Evolutionary conservation across 805 yeast species (phyloP).

Genomic region (Diddensiella transvaalensis): DNA sequence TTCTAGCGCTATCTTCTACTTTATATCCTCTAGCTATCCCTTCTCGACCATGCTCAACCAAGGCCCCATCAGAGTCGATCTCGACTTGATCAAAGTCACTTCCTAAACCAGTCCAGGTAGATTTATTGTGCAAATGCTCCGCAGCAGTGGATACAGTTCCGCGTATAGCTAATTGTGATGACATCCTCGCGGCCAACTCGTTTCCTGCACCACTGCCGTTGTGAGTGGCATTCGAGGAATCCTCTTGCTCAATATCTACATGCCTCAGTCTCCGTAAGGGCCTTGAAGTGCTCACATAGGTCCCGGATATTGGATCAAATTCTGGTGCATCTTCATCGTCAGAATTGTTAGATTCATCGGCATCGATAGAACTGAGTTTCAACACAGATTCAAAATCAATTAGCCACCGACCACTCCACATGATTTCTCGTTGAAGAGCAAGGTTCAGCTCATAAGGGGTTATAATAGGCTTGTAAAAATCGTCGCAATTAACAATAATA

Average conservation of each 20-base stretch:
- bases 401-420: slow-evolving; percentile 95
- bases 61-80: slow-evolving; percentile 59
- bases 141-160: slow-evolving; percentile 91
- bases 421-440: slow-evolving; percentile 69
- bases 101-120: slow-evolving; percentile 84
- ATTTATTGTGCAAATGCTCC: slow-evolving; percentile 59
- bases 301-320: slow-evolving; percentile 87
- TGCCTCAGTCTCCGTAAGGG: slow-evolving; percentile 72
- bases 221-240: slow-evolving; percentile 27
- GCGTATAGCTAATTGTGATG: slow-evolving; percentile 58
- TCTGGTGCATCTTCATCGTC: slow-evolving; percentile 65
- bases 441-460: slow-evolving; percentile 88
- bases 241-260: slow-evolving; percentile 51
- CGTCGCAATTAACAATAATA: slow-evolving; percentile 70
- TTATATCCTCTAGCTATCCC: slow-evolving; percentile 89
- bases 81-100: slow-evolving; percentile 58
- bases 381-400: slow-evolving; percentile 67
- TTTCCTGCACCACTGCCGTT: slow-evolving; percentile 23
- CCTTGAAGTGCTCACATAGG: slow-evolving; percentile 58
- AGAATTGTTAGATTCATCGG: slow-evolving; percentile 19
- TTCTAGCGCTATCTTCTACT: slow-evolving; percentile 12
- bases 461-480: slow-evolving; percentile 83
- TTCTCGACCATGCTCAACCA: slow-evolving; percentile 72
- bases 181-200: slow-evolving; percentile 47
- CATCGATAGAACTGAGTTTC: slow-evolving; percentile 25